phyloP scores from a whole-genome alignment of 179 eudicot genomes.

The Spinacia oleracea region DNA sequence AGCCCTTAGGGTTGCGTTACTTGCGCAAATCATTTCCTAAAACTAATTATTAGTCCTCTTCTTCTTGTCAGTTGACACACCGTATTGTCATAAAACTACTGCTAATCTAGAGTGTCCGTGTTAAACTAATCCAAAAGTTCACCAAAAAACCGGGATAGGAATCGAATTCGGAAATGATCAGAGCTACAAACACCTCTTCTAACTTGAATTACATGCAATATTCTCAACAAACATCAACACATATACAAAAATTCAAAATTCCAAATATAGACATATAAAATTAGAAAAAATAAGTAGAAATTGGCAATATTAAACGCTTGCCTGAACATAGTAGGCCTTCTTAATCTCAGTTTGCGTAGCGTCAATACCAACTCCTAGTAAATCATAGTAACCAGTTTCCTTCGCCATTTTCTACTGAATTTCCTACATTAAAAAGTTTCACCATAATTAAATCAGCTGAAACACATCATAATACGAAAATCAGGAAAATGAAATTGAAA shows the following conservation, averaged over 20 bases:
- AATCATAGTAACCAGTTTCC: conserved; percentile 82
- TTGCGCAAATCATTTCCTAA: too few relatives aligned
- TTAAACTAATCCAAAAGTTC: not conserved
- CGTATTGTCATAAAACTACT: not conserved
- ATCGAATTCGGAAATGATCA: not conserved
- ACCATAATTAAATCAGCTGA: not conserved
- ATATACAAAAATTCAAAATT: not conserved
- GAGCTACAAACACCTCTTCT: not conserved
- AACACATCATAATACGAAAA: not conserved
- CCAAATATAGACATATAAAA: not conserved
- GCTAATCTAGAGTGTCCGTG: too few relatives aligned
- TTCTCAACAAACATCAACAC: not conserved
- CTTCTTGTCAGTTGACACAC: not conserved
- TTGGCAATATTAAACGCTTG: not conserved
- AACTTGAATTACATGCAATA: not conserved
- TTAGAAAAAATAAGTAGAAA: not conserved
- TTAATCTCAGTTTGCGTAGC: conserved; percentile 76
- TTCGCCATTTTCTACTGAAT: conserved; percentile 73
- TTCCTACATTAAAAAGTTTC: conserved; percentile 35
- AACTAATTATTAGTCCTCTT: too few relatives aligned
- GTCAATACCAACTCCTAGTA: conserved; percentile 68
- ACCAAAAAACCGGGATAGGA: not conserved
- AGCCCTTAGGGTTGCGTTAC: too few relatives aligned
- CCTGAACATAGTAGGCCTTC: conserved; percentile 66
- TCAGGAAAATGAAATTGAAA: too few relatives aligned